Evolutionary conservation across 2,329 filamentous ascomycete genomes (phyloP), one percentile per base, ranked within the genome.

Genomic region (Cryphonectria naterciae): DNA sequence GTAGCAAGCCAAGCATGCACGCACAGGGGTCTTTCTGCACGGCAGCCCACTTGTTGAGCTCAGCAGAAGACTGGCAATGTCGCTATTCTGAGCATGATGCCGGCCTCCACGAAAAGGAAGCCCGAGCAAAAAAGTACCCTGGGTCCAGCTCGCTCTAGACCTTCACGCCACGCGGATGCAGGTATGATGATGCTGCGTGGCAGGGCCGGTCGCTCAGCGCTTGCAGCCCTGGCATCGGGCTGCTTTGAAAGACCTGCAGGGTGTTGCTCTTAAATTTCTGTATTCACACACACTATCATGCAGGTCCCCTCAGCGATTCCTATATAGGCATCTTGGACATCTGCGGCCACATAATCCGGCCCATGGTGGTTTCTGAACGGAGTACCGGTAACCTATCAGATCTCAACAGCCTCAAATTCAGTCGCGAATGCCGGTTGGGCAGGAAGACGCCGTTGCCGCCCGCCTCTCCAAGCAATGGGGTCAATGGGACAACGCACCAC

Each of bases 401-500:
- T 79, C 79, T 79, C 77, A 79, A 81, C 78, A 77, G 77, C 76
- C 76, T 80, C 73, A 73, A 63, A 69, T 68, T 67, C 74, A 72
- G 76, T 76, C 68, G 73, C 77, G 76, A 73, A 71, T 77, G 80
- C 77, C 79, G 78, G 84, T 86, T 86, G 85, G 85, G 84, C 81
- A 85, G 76, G 79, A 81, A 83, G 79, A 79, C 82, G 80, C 81
- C 79, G 71, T 81, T 82, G 77, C 81, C 81, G 80, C 83, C 81
- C 78, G 79, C 78, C 79, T 78, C 78, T 78, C 79, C 75, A 76
- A 74, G 77, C 41, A n/a, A 49, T 75, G 77, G 77, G 74, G 73
- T 77, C 70, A 67, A 52, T 79, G 83, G 84, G 81, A 86, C 85
- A 87, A 83, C 85, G 80, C 85, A 86, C 81, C 61, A 43, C 58